A percentile compares a stretch with the other conserved stretches of the same genome.
These are phyloP conservation scores for Lippia alba DNA, from an alignment of 305 asterid species.

Conservation along the genomic window DNA sequence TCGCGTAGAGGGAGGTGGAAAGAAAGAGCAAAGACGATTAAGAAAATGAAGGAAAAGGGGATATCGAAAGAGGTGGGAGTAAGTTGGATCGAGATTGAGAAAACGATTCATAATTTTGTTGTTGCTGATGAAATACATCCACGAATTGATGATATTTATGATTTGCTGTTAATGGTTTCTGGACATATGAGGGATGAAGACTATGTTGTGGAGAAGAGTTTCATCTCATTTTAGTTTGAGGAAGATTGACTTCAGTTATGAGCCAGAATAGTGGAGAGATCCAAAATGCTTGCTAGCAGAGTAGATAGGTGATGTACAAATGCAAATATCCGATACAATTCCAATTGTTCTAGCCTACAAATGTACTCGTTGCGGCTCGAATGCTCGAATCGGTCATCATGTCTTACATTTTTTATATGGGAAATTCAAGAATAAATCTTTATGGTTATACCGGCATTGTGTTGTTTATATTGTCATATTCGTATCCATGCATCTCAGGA, in stretches of 20 bases:
- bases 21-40: conserved; percentile 68
- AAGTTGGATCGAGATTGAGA: conserved; percentile 83
- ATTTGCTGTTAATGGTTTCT: conserved; percentile 44
- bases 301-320: too few relatives aligned
- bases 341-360: too few relatives aligned
- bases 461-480: too few relatives aligned
- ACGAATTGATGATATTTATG: conserved; percentile 45
- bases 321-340: too few relatives aligned
- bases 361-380: too few relatives aligned
- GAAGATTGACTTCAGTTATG: not conserved
- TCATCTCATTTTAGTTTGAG: conserved; percentile 24
- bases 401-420: too few relatives aligned
- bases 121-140: conserved; percentile 81
- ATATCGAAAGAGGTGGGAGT: conserved; percentile 64
- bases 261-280: too few relatives aligned
- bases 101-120: conserved; percentile 61
- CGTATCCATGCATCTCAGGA: too few relatives aligned
- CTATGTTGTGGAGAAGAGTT: conserved; percentile 36
- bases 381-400: too few relatives aligned
- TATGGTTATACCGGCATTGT: too few relatives aligned
- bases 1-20: conserved; percentile 70
- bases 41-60: conserved; percentile 74
- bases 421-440: too few relatives aligned
- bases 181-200: conserved; percentile 73
- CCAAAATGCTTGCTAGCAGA: too few relatives aligned